Base-by-base conservation (phyloP, 371 early-diverging fungal genomes). In the Mucor saturninus region DNA sequence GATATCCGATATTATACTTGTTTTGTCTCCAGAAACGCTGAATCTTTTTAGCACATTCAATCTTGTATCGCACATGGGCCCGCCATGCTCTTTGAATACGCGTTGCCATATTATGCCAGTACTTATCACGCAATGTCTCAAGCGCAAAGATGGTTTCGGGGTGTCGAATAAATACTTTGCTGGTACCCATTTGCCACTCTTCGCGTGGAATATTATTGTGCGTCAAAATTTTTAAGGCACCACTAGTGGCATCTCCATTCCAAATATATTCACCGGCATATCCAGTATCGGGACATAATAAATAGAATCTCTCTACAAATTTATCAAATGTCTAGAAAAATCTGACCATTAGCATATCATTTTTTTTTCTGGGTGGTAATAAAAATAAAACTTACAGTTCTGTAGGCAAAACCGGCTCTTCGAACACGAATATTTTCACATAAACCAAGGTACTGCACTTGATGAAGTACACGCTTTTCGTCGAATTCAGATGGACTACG, bases 361-460 rank as follows among this genome's bases (percentile, higher is more conserved):
- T 38, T 8, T 38, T 38, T 38, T 38, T 6, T 38, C 11, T 38
- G 39, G 11, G 6, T 1, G 21, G 21, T 21, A 38, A 38, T 38
- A 38, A 38, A 38, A 11, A 0, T 43, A 50, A 30, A 8, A 50
- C 50, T 50, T 71, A 80, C 77, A 35, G 79, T 79, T 71, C 83
- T 67, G 73, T 96, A 96, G 52, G 97, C 95, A 76, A 95, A 99
- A 48, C 99, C 97, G 3, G 98, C 97, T 46, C 98, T 91, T 52
- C 96, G 86, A 30, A 99, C 95, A 68, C 98, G 94, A 69, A 99
- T 97, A 74, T 99, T 97, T 75, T 99, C 98, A 78, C 89, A 88
- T 62, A 98, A 73, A 72, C 97, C 97, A 42, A 98, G 84, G 70
- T 98, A 98, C 57, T 96, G 94, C 53, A 98, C 91, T 76, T 98